phyloP scores from a whole-genome alignment of 2,329 filamentous ascomycete species.

The Leptographium wingfieldii region DNA sequence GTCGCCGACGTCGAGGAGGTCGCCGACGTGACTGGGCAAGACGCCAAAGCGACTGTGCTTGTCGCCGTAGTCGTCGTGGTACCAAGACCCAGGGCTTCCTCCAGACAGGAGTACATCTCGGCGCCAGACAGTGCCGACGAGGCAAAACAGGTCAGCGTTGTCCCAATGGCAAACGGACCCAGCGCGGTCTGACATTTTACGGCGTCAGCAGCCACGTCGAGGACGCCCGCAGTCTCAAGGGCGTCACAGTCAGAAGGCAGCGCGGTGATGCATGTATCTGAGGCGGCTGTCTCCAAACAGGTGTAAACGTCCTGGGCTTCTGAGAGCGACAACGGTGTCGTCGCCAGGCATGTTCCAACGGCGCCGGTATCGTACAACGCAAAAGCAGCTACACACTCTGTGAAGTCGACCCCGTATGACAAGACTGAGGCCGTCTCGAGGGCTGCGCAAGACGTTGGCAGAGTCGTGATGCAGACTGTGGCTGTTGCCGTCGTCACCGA shows the following conservation, averaged over 20 bases:
- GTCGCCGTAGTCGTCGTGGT: background rate
- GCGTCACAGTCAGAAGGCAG: constrained; percentile 7
- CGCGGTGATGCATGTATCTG: constrained; percentile 1
- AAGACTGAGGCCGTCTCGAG: background rate
- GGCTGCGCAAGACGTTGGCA: constrained; percentile 5
- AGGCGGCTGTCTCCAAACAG: constrained; percentile 4
- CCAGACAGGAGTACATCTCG: background rate
- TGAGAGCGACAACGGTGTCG: background rate
- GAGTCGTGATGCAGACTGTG: constrained; percentile 1
- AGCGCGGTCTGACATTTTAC: constrained; percentile 5
- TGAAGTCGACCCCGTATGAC: background rate
- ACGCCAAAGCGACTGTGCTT: background rate
- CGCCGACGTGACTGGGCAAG: constrained; percentile 1
- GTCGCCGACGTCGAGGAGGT: background rate
- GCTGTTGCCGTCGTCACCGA: background rate
- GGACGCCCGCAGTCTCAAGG: background rate
- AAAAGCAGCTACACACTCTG: constrained; percentile 3
- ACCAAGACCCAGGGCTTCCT: background rate
- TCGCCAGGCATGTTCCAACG: constrained; percentile 1
- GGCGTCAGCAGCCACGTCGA: constrained; percentile 1
- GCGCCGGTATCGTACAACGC: constrained; percentile 6
- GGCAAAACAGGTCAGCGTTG: background rate
- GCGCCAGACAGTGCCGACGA: background rate
- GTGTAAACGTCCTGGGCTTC: background rate
- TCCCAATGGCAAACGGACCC: constrained; percentile 10